Base-by-base conservation (phyloP, 2,329 filamentous ascomycete species). In the Raffaelea ambrosiae region DNA sequence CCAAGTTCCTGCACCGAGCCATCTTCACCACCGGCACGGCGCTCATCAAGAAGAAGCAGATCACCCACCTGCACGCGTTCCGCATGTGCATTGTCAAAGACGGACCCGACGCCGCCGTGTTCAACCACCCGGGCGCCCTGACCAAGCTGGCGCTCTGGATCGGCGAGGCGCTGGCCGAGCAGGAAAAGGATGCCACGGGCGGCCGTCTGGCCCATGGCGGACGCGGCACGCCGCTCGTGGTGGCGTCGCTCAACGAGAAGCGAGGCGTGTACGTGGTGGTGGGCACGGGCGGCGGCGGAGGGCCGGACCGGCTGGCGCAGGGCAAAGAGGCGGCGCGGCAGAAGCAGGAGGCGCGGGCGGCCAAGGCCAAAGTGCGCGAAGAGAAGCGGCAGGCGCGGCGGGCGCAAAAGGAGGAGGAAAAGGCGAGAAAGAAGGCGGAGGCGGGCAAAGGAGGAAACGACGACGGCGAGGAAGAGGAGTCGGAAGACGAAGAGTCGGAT, bases 21-120 rank as follows among this genome's bases (percentile, higher is more conserved):
- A 97, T 98, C 53, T 86, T 96, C 52, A 86, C 88, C 43, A 95
- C 91, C 0, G 93, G 93, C 35, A 95, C 89, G 1, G 84, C 87
- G 0, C 74, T 98, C 23, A 86, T 98, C 51, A 87, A 88, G 55
- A 98, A 98, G 68, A 84, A 86, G 50, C 90, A 96, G 59, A 95
- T 98, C 61, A 86, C 88, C 35, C 89, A 96, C 63, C 73, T 98
- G 16, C 82, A 88, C 43, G 86, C 91, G 1, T 98, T 97, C 64
- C 86, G 93, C 44, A 89, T 98, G 76, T 94, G 87, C 31, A 86
- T 97, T 4, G 89, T 98, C 57, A 95, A 94, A 62, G 93, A 97
- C 59, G 89, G 91, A 0, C 88, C 90, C 1, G 93, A 97, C 57
- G 85, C 95, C 0, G 69, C 78, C 14, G 76, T 97, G 11, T 98